These are phyloP conservation scores for Nannochloropsis gaditana DNA, from an alignment of 108 stramenopile genomes.

Conservation along the genomic window DNA sequence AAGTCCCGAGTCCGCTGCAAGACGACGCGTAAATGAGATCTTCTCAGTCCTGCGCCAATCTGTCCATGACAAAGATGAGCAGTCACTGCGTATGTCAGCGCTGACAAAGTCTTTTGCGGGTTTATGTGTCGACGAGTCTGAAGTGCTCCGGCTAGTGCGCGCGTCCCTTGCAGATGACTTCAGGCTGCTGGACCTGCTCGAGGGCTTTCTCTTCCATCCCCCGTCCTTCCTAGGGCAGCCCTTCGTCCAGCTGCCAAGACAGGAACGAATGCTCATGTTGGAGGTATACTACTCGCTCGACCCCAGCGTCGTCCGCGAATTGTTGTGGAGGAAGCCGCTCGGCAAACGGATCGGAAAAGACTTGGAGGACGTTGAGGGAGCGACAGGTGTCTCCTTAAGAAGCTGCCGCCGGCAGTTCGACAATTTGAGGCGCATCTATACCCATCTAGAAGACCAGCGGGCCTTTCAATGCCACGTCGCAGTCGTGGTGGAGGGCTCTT, in stretches of 20 bases:
- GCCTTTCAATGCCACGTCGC: slow-evolving; percentile 6
- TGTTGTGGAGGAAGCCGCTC: slow-evolving; percentile 28
- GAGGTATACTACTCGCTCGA: not conserved
- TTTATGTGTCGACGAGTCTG: not conserved
- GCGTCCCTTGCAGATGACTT: not conserved
- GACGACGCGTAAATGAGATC: not conserved
- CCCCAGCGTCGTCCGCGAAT: not conserved
- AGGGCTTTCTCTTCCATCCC: not conserved
- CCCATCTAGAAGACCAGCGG: not conserved
- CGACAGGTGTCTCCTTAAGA: slow-evolving; percentile 26
- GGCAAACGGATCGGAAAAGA: slow-evolving; percentile 31
- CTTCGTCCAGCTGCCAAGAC: not conserved
- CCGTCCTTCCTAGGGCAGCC: not conserved
- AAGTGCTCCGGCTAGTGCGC: not conserved
- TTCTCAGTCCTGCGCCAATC: not conserved
- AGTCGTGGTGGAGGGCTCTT: not conserved
- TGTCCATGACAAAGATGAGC: not conserved
- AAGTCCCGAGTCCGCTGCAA: not conserved
- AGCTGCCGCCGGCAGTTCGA: slow-evolving; percentile 42
- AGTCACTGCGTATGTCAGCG: not conserved
- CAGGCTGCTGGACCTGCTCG: not conserved
- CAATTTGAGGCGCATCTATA: slow-evolving; percentile 25
- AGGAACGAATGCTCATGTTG: not conserved
- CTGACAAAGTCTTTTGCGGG: not conserved
- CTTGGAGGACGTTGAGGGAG: slow-evolving; percentile 36